Conservation (phyloP, 2,329 filamentous ascomycete species). For the Ilyonectria sp. region DNA sequence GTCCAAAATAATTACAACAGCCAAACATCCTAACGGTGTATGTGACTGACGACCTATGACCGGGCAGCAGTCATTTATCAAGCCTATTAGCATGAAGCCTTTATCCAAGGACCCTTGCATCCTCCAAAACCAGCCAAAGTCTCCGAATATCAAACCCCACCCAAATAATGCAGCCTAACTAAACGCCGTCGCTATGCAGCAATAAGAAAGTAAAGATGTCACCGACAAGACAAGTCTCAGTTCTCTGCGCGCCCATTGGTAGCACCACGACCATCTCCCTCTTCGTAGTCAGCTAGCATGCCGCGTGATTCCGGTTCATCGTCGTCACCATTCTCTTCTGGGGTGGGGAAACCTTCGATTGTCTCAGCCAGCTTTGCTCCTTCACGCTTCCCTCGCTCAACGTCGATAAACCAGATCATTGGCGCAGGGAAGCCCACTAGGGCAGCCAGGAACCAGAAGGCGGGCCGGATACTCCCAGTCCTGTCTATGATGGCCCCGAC, state of each 20-base stretch:
- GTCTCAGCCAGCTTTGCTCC: constrained; percentile 75
- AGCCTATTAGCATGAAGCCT: background rate
- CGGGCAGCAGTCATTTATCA: constrained; percentile 12
- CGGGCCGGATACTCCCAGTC: constrained; percentile 84
- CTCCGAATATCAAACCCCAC: constrained; percentile 23
- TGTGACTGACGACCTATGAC: background rate
- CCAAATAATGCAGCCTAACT: constrained; percentile 17
- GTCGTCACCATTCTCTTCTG: constrained; percentile 39
- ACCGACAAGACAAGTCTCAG: constrained; percentile 12
- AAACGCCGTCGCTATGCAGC: constrained; percentile 47
- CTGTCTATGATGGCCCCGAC: constrained; percentile 93
- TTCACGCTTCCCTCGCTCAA: constrained; percentile 82
- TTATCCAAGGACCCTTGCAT: constrained; percentile 10
- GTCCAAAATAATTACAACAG: background rate
- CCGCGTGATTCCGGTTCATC: constrained; percentile 44
- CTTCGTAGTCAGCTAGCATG: constrained; percentile 50
- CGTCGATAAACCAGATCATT: constrained; percentile 87
- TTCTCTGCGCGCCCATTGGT: constrained; percentile 27
- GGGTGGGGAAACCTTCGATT: constrained; percentile 67
- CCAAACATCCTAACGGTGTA: background rate
- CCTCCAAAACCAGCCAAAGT: constrained; percentile 24
- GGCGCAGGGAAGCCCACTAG: constrained; percentile 90
- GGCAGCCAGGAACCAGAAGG: constrained; percentile 91
- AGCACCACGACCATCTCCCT: constrained; percentile 36
- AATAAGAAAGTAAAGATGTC: constrained; percentile 28